A percentile compares a stretch with the other conserved stretches of the same genome.
Evolutionary conservation across 805 yeast genomes (phyloP).

Genomic region (Cyberlindnera samutprakarnensis): DNA sequence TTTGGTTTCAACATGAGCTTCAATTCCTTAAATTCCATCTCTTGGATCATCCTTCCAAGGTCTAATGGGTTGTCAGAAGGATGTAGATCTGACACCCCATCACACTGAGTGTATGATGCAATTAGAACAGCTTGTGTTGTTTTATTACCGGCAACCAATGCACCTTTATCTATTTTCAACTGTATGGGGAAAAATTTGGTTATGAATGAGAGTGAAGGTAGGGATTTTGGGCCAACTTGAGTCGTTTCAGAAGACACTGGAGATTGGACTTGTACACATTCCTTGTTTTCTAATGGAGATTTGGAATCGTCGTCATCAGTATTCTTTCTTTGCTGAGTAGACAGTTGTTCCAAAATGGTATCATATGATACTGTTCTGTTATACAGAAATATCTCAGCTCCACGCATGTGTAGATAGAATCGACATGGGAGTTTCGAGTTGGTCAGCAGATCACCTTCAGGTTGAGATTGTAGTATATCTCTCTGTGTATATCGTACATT

Average conservation of each 20-base stretch:
- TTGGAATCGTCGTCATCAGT: not conserved
- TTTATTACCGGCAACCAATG: slow-evolving; percentile 73
- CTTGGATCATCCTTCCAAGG: slow-evolving; percentile 39
- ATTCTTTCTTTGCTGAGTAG: slow-evolving; percentile 7
- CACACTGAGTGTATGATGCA: slow-evolving; percentile 45
- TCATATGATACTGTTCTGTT: slow-evolving; percentile 78
- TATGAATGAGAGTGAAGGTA: slow-evolving; percentile 10
- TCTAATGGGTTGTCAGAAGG: slow-evolving; percentile 48
- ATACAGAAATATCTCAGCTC: slow-evolving; percentile 76
- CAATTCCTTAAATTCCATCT: slow-evolving; percentile 42
- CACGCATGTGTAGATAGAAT: slow-evolving; percentile 53
- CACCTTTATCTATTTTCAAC: slow-evolving; percentile 52
- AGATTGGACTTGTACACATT: too few relatives aligned
- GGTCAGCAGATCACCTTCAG: slow-evolving; percentile 19
- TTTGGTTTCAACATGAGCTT: slow-evolving; percentile 63
- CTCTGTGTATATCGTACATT: slow-evolving; percentile 24
- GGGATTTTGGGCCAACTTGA: not conserved
- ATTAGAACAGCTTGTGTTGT: slow-evolving; percentile 69
- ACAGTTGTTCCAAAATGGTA: slow-evolving; percentile 38
- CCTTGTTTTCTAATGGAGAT: not conserved
- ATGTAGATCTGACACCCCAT: slow-evolving; percentile 51
- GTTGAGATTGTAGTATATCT: slow-evolving; percentile 7
- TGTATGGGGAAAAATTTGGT: slow-evolving; percentile 53
- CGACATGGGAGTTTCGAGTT: slow-evolving; percentile 49
- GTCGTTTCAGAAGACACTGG: slow-evolving; percentile 9